Conservation (phyloP, 169 alveolate genomes). For the Eimeria praecox region DNA sequence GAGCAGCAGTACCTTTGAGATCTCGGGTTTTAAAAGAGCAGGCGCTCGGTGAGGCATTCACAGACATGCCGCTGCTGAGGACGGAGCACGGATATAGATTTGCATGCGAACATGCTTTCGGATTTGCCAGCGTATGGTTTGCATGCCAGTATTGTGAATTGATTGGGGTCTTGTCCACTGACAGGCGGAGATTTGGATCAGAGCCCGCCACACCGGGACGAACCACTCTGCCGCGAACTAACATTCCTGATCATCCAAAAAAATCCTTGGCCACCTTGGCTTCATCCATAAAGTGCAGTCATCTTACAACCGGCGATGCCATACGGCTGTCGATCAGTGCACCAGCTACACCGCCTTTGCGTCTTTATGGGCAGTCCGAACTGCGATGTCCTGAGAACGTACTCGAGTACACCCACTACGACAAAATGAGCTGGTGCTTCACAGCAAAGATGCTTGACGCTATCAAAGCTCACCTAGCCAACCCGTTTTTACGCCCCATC, state of each 20-base stretch:
- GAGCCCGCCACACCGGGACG: constrained; percentile 22
- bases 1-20: neutral
- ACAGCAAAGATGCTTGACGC: constrained; percentile 63
- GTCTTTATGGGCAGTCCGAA: neutral
- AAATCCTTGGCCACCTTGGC: neutral
- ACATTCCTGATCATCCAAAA: neutral
- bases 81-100: neutral
- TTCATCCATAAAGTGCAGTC: neutral
- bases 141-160: neutral
- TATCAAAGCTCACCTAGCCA: constrained; percentile 31
- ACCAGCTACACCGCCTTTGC: neutral
- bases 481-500: constrained; percentile 43
- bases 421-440: constrained; percentile 53
- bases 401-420: neutral
- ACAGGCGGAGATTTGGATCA: neutral
- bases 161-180: neutral
- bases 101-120: neutral
- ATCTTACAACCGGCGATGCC: neutral
- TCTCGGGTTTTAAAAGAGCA: neutral
- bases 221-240: neutral
- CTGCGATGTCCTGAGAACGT: neutral
- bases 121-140: neutral
- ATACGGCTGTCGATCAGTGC: constrained; percentile 18
- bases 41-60: neutral
- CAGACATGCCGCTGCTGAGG: neutral